phyloP scores from a whole-genome alignment of 306 rosid genomes.

The Quercus cerris region DNA sequence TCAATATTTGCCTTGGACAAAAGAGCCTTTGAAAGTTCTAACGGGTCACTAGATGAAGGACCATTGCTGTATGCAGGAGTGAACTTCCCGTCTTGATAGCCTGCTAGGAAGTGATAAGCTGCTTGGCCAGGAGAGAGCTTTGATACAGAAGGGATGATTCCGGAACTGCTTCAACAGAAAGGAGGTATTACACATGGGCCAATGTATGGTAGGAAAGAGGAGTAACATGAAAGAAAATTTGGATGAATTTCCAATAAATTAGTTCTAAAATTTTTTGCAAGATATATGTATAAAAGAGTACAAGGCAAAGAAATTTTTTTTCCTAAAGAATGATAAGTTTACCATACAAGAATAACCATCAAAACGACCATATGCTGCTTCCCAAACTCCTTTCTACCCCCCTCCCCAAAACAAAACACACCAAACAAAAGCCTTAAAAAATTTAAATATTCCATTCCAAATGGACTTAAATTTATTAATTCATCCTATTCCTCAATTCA shows the following conservation, averaged over 20 bases:
- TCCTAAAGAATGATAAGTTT: neutral
- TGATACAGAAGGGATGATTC: conserved; percentile 35
- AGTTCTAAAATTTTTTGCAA: neutral
- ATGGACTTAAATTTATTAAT: neutral
- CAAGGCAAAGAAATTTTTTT: neutral
- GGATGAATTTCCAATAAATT: neutral
- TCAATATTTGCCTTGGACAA: conserved; percentile 25
- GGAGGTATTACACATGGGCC: neutral
- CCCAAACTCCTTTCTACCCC: neutral
- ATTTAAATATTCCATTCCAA: neutral
- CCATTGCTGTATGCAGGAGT: conserved; percentile 35
- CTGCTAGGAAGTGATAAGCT: conserved; percentile 49
- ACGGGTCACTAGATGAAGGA: conserved; percentile 27
- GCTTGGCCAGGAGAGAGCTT: conserved; percentile 51
- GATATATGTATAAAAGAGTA: neutral
- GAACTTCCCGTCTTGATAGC: conserved; percentile 50
- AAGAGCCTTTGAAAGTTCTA: conserved; percentile 38
- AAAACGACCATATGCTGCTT: neutral
- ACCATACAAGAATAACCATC: neutral
- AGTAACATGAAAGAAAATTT: neutral
- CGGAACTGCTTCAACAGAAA: conserved; percentile 30
- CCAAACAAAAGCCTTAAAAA: neutral
- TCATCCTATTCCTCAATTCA: neutral
- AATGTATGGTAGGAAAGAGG: neutral
- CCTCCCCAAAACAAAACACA: neutral